Evolutionary conservation across 345 rosid species (phyloP).

Genomic region (Lumnitzera littorea): DNA sequence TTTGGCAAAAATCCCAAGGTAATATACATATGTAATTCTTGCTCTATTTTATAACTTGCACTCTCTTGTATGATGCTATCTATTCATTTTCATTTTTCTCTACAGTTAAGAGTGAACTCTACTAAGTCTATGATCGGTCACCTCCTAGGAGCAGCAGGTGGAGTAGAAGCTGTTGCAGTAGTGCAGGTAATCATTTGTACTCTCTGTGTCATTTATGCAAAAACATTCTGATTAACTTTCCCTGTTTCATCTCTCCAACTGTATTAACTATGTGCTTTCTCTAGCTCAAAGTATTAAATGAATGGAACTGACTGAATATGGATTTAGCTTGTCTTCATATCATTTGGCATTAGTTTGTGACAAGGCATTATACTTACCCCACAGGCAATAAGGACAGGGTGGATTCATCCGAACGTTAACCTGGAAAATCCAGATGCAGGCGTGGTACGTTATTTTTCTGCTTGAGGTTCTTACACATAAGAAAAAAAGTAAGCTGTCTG

Average conservation of each 20-base stretch:
- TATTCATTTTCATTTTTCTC: neutral
- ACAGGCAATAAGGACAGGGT: constrained; percentile 36
- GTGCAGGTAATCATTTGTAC: constrained; percentile 24
- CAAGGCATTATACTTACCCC: neutral
- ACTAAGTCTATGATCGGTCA: constrained; percentile 43
- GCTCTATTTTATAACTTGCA: neutral
- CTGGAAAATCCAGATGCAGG: constrained; percentile 25
- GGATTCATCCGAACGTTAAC: constrained; percentile 31
- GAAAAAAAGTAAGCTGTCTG: neutral
- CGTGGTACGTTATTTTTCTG: constrained; percentile 13
- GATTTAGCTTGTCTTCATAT: no score
- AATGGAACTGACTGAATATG: no score
- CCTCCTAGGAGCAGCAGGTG: constrained; percentile 38
- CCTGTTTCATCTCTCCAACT: neutral
- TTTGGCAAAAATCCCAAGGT: constrained; percentile 37
- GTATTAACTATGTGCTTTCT: neutral
- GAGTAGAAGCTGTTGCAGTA: constrained; percentile 34
- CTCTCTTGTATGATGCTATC: neutral
- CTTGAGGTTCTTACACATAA: no score
- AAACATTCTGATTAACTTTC: constrained; percentile 1
- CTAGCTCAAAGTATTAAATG: no score
- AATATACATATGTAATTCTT: constrained; percentile 1
- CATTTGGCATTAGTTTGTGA: neutral
- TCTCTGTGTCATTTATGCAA: neutral
- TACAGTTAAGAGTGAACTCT: constrained; percentile 34